These are phyloP conservation scores for Debaryomyces nepalensis DNA, from an alignment of 1,139 yeast species.

Conservation along the genomic window DNA sequence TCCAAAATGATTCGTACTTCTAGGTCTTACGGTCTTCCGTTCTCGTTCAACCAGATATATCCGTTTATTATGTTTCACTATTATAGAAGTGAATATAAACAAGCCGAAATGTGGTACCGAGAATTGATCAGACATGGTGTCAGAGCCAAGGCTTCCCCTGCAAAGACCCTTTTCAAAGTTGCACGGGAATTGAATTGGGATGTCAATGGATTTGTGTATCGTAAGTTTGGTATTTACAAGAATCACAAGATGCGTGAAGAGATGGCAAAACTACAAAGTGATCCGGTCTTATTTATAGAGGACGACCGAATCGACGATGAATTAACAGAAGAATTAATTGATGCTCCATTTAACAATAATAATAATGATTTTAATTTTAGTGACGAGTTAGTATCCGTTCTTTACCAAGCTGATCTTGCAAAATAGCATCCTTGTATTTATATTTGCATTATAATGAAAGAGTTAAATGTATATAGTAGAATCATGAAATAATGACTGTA, in stretches of 20 bases:
- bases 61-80: conserved; percentile 48
- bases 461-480: no score
- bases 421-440: background rate
- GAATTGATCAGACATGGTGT: conserved; percentile 41
- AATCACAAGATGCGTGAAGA: conserved; percentile 30
- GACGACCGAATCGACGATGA: conserved; percentile 22
- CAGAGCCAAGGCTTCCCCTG: conserved; percentile 29
- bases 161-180: conserved; percentile 36
- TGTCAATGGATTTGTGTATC: conserved; percentile 38
- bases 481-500: no score
- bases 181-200: conserved; percentile 45
- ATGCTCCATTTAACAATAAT: conserved; percentile 4
- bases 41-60: conserved; percentile 45
- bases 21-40: conserved; percentile 33
- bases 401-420: conserved; percentile 18
- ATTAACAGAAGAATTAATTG: conserved; percentile 29
- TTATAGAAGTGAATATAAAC: conserved; percentile 31
- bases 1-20: conserved; percentile 33
- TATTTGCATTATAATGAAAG: background rate
- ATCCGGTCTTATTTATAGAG: conserved; percentile 26
- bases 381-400: conserved; percentile 25
- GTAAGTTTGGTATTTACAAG: conserved; percentile 29
- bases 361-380: conserved; percentile 21
- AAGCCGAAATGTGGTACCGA: conserved; percentile 46
- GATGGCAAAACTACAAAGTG: conserved; percentile 25